Conservation (phyloP, 495 filamentous ascomycete species). For the Hyphodiscus hymeniophilus region DNA sequence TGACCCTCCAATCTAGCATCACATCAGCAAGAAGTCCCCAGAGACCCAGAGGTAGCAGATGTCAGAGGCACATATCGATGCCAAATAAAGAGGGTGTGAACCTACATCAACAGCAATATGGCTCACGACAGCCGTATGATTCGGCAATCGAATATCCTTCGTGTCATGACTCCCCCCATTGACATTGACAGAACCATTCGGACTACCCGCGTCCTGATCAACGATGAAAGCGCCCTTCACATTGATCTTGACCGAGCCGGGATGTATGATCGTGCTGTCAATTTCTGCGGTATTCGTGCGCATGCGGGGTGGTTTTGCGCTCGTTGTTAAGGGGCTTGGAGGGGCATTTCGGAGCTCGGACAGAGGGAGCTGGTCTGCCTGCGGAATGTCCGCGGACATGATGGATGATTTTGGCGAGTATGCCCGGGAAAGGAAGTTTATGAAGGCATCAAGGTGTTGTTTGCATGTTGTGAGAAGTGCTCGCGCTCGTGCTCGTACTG, state of each 20-base stretch:
- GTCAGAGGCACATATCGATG: not conserved
- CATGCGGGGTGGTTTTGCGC: conserved; percentile 11
- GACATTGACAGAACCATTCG: conserved; percentile 35
- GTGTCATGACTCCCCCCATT: conserved; percentile 63
- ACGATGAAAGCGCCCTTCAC: conserved; percentile 94
- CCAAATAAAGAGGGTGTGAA: conserved; percentile 17
- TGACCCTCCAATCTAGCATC: conserved; percentile 78
- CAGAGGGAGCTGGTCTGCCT: conserved; percentile 2
- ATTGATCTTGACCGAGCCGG: conserved; percentile 85
- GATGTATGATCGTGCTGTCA: conserved; percentile 71
- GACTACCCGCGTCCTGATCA: conserved; percentile 55
- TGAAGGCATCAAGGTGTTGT: conserved; percentile 7
- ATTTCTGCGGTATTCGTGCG: conserved; percentile 42
- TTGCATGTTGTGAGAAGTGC: too few species aligned
- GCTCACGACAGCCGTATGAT: conserved; percentile 86
- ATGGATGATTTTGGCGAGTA: conserved; percentile 6
- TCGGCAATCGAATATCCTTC: conserved; percentile 88
- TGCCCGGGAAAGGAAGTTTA: conserved; percentile 10
- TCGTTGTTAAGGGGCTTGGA: not conserved
- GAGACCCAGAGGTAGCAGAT: too few species aligned
- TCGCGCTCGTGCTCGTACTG: not conserved
- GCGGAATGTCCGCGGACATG: conserved; percentile 19
- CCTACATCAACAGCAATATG: conserved; percentile 94
- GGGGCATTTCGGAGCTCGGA: conserved; percentile 9
- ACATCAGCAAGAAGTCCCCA: not conserved